Evolutionary conservation across 208 protist genomes (phyloP).

Genomic region (Acanthamoeba sp.): DNA sequence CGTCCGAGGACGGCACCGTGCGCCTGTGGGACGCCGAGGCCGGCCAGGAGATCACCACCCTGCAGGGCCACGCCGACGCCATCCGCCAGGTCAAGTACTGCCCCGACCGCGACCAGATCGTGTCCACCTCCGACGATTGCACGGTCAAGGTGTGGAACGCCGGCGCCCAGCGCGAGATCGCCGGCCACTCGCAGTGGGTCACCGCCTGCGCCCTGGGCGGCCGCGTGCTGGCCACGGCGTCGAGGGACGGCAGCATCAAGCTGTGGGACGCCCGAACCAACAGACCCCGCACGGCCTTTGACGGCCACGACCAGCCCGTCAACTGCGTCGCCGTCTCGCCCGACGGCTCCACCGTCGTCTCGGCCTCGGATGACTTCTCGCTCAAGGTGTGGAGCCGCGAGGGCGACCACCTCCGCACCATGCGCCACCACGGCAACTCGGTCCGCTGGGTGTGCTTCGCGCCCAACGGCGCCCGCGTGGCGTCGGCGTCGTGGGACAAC

Average conservation of each 20-base stretch:
- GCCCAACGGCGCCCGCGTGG: constrained; percentile 44
- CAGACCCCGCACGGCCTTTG: neutral
- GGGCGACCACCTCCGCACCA: neutral
- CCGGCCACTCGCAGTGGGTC: constrained; percentile 67
- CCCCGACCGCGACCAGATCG: constrained; percentile 64
- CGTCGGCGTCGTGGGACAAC: constrained; percentile 74
- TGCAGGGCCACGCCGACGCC: constrained; percentile 81
- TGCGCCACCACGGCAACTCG: constrained; percentile 36
- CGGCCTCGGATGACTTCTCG: constrained; percentile 65
- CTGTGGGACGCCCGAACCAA: constrained; percentile 59
- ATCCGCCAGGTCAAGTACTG: constrained; percentile 63
- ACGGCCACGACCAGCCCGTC: constrained; percentile 38
- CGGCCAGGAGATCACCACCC: constrained; percentile 63
- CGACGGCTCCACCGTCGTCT: constrained; percentile 33
- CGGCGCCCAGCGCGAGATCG: constrained; percentile 45
- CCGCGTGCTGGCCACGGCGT: neutral
- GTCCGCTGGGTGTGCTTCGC: neutral
- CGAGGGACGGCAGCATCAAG: constrained; percentile 68
- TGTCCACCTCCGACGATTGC: constrained; percentile 70
- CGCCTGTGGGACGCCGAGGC: constrained; percentile 77
- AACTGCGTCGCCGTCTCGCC: constrained; percentile 62
- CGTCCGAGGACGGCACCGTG: constrained; percentile 75
- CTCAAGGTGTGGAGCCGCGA: constrained; percentile 25
- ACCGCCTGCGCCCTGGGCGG: neutral
- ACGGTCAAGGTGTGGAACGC: constrained; percentile 76